Conservation (phyloP, 306 rosid genomes). For the Mimosa pudica region DNA sequence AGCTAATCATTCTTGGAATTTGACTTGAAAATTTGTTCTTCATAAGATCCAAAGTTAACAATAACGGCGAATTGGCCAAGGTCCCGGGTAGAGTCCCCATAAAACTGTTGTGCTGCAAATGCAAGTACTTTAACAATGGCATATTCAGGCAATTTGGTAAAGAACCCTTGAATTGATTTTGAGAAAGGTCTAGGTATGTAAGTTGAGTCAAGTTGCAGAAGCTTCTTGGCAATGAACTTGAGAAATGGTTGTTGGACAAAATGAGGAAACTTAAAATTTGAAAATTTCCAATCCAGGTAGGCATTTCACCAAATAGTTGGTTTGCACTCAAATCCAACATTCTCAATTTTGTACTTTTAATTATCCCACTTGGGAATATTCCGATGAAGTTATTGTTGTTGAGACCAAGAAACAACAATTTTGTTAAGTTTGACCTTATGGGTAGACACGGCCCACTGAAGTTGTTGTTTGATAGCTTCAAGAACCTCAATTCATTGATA, state of each 20-base stretch:
- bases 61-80: not conserved
- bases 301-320: not conserved
- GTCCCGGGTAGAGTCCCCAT: not conserved
- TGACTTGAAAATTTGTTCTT: not conserved
- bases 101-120: not conserved
- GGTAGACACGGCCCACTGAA: not conserved
- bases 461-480: constrained; percentile 23
- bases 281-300: constrained; percentile 12
- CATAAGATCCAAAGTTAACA: no score
- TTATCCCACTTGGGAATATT: not conserved
- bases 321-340: constrained; percentile 29
- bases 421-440: not conserved
- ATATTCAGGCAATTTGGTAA: not conserved
- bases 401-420: not conserved
- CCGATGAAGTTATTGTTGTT: not conserved
- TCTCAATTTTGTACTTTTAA: not conserved
- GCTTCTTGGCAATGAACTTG: not conserved
- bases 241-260: not conserved
- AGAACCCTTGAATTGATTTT: not conserved
- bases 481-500: not conserved
- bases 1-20: not conserved
- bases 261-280: not conserved
- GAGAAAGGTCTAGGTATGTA: not conserved
- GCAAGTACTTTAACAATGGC: not conserved
- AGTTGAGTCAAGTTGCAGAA: not conserved